Evolutionary conservation across 1,139 yeast species (phyloP).

Genomic region (Pichia kudriavzevii): DNA sequence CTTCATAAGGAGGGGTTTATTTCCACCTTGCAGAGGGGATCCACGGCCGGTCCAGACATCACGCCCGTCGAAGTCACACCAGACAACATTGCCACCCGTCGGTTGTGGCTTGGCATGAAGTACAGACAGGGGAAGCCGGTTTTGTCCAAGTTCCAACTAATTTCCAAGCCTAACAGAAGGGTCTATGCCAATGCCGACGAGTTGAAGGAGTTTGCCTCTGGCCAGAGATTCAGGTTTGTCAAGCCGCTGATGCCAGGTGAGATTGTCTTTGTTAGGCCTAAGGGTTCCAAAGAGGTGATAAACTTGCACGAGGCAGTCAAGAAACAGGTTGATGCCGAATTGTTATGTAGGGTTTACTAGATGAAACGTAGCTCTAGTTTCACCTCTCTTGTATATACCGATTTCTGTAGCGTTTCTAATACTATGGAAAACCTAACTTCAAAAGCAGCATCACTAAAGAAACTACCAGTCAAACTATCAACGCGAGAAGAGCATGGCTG

Average conservation of each 20-base stretch:
- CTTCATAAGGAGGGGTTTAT: conserved; percentile 88
- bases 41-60: conserved; percentile 81
- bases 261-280: conserved; percentile 56
- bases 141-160: conserved; percentile 58
- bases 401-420: too few species aligned
- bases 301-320: conserved; percentile 82
- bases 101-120: conserved; percentile 88
- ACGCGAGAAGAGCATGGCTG: too few species aligned
- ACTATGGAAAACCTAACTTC: neutral
- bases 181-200: conserved; percentile 59
- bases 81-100: conserved; percentile 77
- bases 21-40: conserved; percentile 78
- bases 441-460: neutral
- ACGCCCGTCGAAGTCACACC: conserved; percentile 74
- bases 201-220: conserved; percentile 66
- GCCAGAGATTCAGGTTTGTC: conserved; percentile 65
- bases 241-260: conserved; percentile 89
- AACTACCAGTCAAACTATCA: too few species aligned
- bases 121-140: conserved; percentile 79
- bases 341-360: conserved; percentile 65
- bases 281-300: conserved; percentile 48
- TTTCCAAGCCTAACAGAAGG: conserved; percentile 80
- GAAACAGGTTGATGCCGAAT: conserved; percentile 65
- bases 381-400: neutral
- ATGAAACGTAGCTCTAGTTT: too few species aligned